Evolutionary conservation across 306 rosid species (phyloP).

Genomic region (Cyamopsis tetragonoloba): DNA sequence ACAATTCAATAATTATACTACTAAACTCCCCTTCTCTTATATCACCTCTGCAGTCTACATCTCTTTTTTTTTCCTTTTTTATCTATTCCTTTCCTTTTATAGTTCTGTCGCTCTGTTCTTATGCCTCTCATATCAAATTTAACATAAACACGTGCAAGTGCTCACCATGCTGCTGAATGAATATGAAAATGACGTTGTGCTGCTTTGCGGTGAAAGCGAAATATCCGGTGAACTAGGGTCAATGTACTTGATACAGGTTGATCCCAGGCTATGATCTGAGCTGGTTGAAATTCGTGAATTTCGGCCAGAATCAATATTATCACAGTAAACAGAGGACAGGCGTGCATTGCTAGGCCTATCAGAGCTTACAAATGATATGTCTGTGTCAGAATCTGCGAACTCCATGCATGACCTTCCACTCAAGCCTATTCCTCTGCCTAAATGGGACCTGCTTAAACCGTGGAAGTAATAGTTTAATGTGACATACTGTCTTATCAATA

Average conservation of each 20-base stretch:
- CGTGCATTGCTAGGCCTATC: slow-evolving; percentile 71
- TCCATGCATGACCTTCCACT: slow-evolving; percentile 43
- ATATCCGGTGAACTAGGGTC: slow-evolving; percentile 40
- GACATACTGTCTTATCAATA: too few relatives aligned
- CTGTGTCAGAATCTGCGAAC: slow-evolving; percentile 61
- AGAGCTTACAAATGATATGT: slow-evolving; percentile 83
- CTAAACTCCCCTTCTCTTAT: too few relatives aligned
- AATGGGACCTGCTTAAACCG: slow-evolving; percentile 39
- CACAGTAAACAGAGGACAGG: slow-evolving; percentile 48
- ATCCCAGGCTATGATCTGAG: slow-evolving; percentile 62
- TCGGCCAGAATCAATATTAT: slow-evolving; percentile 45
- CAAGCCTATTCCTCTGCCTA: slow-evolving; percentile 33
- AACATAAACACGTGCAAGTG: neutral
- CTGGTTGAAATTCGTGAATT: slow-evolving; percentile 58
- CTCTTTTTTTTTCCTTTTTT: too few relatives aligned
- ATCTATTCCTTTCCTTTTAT: too few relatives aligned
- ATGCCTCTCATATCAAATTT: too few relatives aligned
- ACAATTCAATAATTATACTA: too few relatives aligned
- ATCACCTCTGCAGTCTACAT: too few relatives aligned
- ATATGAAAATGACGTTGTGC: slow-evolving; percentile 51
- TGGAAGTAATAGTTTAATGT: too few relatives aligned
- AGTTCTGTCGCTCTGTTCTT: too few relatives aligned
- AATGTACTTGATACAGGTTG: slow-evolving; percentile 26
- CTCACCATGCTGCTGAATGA: slow-evolving; percentile 66
- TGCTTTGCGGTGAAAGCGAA: slow-evolving; percentile 51